Conservation (phyloP, 495 filamentous ascomycete species). For the Astrothelium macrocarpum region DNA sequence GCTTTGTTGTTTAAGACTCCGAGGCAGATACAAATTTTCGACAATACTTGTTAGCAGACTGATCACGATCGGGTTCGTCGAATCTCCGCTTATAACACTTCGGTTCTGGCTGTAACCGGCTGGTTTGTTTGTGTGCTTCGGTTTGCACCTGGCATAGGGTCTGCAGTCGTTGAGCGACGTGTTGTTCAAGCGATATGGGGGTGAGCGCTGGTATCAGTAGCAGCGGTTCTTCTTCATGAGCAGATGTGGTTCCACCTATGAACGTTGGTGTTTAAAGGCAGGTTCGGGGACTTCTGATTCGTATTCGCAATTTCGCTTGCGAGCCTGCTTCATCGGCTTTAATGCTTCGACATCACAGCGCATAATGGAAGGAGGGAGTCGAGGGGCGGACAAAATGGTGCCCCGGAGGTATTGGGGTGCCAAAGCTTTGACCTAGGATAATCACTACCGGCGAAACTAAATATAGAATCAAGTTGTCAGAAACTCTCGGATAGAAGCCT, state of each 20-base stretch:
- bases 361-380: background rate
- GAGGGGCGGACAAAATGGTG: background rate
- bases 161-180: background rate
- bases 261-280: background rate
- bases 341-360: background rate
- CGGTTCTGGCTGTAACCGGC: background rate
- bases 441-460: too few relatives aligned
- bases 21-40: background rate
- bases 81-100: background rate
- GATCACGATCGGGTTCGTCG: background rate
- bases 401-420: too few relatives aligned
- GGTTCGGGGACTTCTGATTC: background rate
- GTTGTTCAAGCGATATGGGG: background rate
- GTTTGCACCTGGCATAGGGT: background rate
- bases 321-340: background rate
- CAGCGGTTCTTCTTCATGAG: background rate
- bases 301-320: background rate
- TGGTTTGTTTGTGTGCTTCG: background rate
- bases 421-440: too few relatives aligned
- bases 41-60: background rate
- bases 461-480: too few relatives aligned
- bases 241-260: background rate
- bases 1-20: background rate
- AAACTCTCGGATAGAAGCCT: too few relatives aligned
- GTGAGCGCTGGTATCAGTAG: background rate